Evolutionary conservation across 2,329 filamentous ascomycete genomes (phyloP).

Genomic region (Penicillium brevicompactum): DNA sequence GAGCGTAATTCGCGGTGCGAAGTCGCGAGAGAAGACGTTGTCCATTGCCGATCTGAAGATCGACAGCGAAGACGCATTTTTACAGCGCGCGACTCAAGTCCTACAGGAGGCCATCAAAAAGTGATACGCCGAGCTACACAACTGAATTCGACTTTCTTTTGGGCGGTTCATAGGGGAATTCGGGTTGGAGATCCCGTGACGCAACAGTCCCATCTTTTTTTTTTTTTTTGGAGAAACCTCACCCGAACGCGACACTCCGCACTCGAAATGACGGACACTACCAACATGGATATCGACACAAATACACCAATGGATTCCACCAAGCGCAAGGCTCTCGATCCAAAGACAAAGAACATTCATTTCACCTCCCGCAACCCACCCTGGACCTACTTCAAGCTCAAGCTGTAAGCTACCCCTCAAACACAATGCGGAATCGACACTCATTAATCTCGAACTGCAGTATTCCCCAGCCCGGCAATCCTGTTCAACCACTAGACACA

Average conservation of each 20-base stretch:
- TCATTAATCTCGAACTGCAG: conserved; percentile 15
- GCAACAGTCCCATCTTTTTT: conserved; percentile 13
- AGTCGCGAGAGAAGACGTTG: conserved; percentile 66
- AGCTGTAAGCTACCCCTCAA: conserved; percentile 34
- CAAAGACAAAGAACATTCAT: conserved; percentile 22
- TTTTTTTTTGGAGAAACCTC: background rate
- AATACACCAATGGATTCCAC: background rate
- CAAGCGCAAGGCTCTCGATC: conserved; percentile 32
- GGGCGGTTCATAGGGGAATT: background rate
- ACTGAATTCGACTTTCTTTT: background rate
- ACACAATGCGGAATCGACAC: background rate
- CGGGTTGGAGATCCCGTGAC: conserved; percentile 20
- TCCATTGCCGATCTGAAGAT: conserved; percentile 33
- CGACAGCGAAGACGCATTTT: conserved; percentile 35
- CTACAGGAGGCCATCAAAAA: conserved; percentile 22
- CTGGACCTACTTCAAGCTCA: conserved; percentile 48
- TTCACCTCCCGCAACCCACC: conserved; percentile 47
- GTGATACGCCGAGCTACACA: background rate
- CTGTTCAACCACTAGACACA: conserved; percentile 40
- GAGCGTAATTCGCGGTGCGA: conserved; percentile 63
- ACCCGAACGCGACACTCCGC: background rate
- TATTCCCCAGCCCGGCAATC: conserved; percentile 29
- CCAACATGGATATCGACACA: conserved; percentile 1
- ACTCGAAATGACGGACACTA: conserved; percentile 5
- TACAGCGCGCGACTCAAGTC: conserved; percentile 22